Conservation (phyloP, 2,329 filamentous ascomycete genomes). For the Pochonia chlamydosporia region DNA sequence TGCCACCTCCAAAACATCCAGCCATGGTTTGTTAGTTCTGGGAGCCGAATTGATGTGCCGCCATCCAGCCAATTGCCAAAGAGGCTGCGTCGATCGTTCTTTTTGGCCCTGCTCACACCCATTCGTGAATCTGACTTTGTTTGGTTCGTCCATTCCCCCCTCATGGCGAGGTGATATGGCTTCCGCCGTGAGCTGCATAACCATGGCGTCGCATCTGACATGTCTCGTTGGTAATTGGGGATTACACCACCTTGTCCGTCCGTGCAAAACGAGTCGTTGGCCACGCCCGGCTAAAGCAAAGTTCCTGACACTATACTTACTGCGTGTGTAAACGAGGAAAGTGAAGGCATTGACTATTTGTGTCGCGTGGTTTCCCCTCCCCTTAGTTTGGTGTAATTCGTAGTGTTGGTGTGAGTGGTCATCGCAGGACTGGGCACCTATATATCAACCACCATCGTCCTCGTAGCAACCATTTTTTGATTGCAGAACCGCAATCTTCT, state of each 20-base stretch:
- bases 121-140: background rate
- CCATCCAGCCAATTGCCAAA: background rate
- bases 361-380: background rate
- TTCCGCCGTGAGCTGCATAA: background rate
- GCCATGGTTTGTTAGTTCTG: background rate
- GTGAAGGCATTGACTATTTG: background rate
- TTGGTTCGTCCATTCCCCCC: background rate
- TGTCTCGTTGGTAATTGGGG: background rate
- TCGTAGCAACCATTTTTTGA: constrained; percentile 1
- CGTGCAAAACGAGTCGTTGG: background rate
- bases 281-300: background rate
- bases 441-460: background rate
- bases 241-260: background rate
- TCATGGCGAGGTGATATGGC: background rate
- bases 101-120: background rate
- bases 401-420: background rate
- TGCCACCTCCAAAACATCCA: too few species aligned
- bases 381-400: too few species aligned
- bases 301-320: background rate
- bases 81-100: background rate
- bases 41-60: background rate
- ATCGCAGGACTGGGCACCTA: background rate
- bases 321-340: background rate
- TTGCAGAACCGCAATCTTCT: constrained; percentile 1
- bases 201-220: background rate